These are phyloP conservation scores for Fraxinus pennsylvanica DNA, from an alignment of 257 asterid species.

Conservation along the genomic window DNA sequence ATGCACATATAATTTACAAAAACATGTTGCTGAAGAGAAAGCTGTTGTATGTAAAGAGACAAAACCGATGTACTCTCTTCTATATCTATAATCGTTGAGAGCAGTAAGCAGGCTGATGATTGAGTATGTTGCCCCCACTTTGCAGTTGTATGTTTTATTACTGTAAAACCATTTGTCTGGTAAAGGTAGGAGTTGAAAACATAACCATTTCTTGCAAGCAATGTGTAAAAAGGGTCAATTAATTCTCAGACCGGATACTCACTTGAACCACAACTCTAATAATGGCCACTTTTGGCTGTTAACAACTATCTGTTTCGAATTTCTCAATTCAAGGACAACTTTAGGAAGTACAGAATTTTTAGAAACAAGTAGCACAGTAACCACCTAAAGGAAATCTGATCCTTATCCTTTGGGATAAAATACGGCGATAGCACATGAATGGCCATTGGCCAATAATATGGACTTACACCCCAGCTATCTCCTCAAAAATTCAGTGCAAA, in stretches of 20 bases:
- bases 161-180: background rate
- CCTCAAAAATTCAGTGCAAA: background rate
- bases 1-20: background rate
- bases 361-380: background rate
- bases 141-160: conserved; percentile 3
- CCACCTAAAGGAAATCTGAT: background rate
- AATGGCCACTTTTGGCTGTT: background rate
- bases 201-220: background rate
- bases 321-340: background rate
- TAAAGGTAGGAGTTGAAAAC: background rate
- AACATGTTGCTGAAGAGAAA: conserved; percentile 3
- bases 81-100: background rate
- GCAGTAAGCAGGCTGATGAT: background rate
- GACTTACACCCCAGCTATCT: background rate
- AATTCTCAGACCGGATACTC: background rate
- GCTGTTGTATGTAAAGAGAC: background rate
- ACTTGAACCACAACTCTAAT: background rate
- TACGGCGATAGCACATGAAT: background rate
- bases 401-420: background rate
- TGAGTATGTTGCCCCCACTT: background rate
- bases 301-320: background rate
- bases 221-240: background rate
- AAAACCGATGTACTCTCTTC: background rate
- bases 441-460: background rate
- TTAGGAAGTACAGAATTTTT: background rate